Base-by-base conservation (phyloP, 2,329 filamentous ascomycete genomes). In the Camptophora hylomeconis region DNA sequence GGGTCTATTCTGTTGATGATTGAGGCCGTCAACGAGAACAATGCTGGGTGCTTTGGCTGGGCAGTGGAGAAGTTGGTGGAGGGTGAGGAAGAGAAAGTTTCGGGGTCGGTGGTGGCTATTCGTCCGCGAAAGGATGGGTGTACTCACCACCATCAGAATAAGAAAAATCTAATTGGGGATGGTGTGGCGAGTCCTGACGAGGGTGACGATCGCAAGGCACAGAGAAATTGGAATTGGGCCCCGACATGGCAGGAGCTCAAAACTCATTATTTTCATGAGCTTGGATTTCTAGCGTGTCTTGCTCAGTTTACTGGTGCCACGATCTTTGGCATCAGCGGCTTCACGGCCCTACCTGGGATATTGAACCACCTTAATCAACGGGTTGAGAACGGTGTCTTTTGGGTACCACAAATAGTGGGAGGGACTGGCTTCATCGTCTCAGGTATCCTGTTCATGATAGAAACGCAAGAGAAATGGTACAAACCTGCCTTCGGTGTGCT, bases 21-120 rank as follows among this genome's bases (percentile, higher is more conserved):
- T 2, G 75, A 80, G 48, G 75, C 75, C 3, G 59, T 78, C n/a
- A 80, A 80, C 45, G 70, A 73, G 43, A 71, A 77, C 41, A 57
- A 65, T 8, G 55, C 64, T 0, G 70, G 67, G 8, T 80, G 75
- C 47, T 80, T 80, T 45, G 75, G 75, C 3, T 80, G 73, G 73
- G 75, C 74, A 0, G 41, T 80, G 1, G 67, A 76, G 39, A 58
- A 59, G 13, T 58, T 58, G 0, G 21, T 67, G 2, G 55, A 55
- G 21, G 47, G 48, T 26, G 44, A 43, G 9, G 36, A 38, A 23
- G 11, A 7, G 13, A 27, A 7, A 8, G 18, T 4, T 13, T 28
- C 11, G 10, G 10, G 18, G 9, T 11, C 13, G 16, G n/a, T n/a
- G n/a, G n/a, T n/a, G n/a, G n/a, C n/a, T n/a, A n/a, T n/a, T n/a